phyloP scores from a whole-genome alignment of 805 yeast species.

The Lipomyces orientalis region DNA sequence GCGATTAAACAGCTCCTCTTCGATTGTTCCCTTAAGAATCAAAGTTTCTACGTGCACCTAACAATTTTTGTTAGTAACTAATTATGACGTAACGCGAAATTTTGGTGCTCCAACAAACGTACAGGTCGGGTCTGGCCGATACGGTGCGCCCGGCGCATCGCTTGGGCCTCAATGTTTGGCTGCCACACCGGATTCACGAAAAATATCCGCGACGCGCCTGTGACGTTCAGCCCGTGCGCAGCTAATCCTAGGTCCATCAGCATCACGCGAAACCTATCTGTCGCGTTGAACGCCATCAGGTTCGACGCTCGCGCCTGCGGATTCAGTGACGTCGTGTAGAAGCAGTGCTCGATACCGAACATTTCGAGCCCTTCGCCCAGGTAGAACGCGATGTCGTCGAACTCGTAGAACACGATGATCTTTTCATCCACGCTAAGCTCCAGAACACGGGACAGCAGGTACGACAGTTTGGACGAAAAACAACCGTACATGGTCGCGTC shows the following conservation, averaged over 20 bases:
- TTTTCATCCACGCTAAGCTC: slow-evolving; percentile 56
- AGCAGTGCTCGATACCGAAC: slow-evolving; percentile 62
- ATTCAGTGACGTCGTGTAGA: slow-evolving; percentile 67
- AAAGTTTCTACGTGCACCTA: slow-evolving; percentile 62
- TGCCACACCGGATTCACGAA: slow-evolving; percentile 78
- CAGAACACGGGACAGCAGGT: slow-evolving; percentile 58
- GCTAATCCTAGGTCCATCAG: slow-evolving; percentile 73
- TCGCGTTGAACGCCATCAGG: slow-evolving; percentile 56
- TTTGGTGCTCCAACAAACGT: slow-evolving; percentile 5
- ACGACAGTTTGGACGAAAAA: slow-evolving; percentile 67
- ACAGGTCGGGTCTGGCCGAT: slow-evolving; percentile 72
- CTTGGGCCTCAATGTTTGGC: slow-evolving; percentile 72
- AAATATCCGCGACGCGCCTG: slow-evolving; percentile 70
- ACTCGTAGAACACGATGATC: slow-evolving; percentile 69
- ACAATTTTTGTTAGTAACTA: slow-evolving; percentile 6
- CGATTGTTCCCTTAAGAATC: slow-evolving; percentile 65
- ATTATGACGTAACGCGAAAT: background rate
- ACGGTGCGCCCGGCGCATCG: slow-evolving; percentile 77
- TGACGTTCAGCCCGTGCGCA: slow-evolving; percentile 71
- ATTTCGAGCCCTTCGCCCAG: slow-evolving; percentile 68
- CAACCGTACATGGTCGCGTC: slow-evolving; percentile 53
- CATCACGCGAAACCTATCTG: slow-evolving; percentile 56
- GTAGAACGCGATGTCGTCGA: slow-evolving; percentile 73
- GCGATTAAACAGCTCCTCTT: slow-evolving; percentile 65
- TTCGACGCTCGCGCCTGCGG: slow-evolving; percentile 58